Evolutionary conservation across 208 protist genomes (phyloP).

Genomic region (Trichomonas vaginalis): DNA sequence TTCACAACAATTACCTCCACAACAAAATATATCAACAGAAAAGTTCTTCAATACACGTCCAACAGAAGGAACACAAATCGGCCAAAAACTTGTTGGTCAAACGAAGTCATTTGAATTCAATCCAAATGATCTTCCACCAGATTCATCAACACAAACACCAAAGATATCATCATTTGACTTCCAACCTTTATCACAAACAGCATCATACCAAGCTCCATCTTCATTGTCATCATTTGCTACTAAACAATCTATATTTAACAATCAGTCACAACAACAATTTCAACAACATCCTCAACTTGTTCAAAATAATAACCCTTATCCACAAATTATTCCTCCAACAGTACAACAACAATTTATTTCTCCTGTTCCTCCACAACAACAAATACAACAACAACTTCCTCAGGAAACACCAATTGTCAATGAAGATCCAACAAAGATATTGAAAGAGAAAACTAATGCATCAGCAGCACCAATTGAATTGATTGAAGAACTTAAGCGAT

Average conservation of each 20-base stretch:
- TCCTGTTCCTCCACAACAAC: not conserved
- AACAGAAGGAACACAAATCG: not conserved
- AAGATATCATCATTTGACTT: not conserved
- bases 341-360: not conserved
- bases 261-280: not conserved
- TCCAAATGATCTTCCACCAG: not conserved
- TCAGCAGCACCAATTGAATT: not conserved
- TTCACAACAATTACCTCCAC: not conserved
- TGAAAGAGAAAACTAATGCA: not conserved
- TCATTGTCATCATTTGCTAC: not conserved
- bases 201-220: not conserved
- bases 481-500: not conserved
- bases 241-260: not conserved
- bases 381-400: not conserved
- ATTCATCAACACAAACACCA: not conserved
- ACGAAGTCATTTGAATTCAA: not conserved
- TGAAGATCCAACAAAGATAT: not conserved
- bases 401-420: not conserved
- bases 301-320: not conserved
- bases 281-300: too few species aligned
- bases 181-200: not conserved
- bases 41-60: not conserved
- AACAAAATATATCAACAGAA: not conserved
- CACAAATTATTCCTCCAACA: not conserved
- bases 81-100: not conserved